phyloP scores from a whole-genome alignment of 1,284 basidiomycete species.

The Athelia psychrophila region DNA sequence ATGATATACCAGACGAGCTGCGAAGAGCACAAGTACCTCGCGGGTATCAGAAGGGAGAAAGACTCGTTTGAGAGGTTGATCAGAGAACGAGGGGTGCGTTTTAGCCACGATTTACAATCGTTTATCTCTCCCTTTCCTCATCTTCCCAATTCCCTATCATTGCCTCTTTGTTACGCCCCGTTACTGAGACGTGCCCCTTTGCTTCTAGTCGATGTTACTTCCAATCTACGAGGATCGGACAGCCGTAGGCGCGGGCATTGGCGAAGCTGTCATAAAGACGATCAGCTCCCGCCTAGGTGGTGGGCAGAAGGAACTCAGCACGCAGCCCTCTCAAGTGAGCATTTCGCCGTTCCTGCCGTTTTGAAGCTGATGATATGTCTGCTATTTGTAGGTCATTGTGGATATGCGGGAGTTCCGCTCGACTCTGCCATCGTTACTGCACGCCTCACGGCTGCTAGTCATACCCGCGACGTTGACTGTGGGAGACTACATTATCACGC shows the following conservation, averaged over 20 bases:
- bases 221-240: constrained; percentile 79
- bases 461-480: constrained; percentile 91
- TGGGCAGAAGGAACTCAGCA: constrained; percentile 68
- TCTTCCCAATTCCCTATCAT: too few species aligned
- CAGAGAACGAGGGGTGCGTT: constrained; percentile 83
- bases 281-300: constrained; percentile 90
- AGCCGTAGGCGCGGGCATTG: constrained; percentile 30
- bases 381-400: constrained; percentile 77
- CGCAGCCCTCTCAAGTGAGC: constrained; percentile 70
- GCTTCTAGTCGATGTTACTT: constrained; percentile 80
- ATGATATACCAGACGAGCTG: constrained; percentile 91
- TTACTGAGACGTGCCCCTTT: constrained; percentile 1
- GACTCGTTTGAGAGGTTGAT: constrained; percentile 94
- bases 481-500: constrained; percentile 94
- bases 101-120: background rate
- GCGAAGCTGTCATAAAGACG: constrained; percentile 74
- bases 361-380: background rate
- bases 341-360: constrained; percentile 7
- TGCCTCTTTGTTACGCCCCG: too few species aligned
- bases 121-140: background rate
- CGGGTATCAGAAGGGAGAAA: constrained; percentile 87
- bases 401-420: constrained; percentile 98
- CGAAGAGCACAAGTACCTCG: constrained; percentile 95
- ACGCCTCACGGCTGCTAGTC: constrained; percentile 80
- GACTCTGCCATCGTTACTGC: constrained; percentile 86